phyloP scores from a whole-genome alignment of 2,329 filamentous ascomycete species.

The Fusarium staphyleae region DNA sequence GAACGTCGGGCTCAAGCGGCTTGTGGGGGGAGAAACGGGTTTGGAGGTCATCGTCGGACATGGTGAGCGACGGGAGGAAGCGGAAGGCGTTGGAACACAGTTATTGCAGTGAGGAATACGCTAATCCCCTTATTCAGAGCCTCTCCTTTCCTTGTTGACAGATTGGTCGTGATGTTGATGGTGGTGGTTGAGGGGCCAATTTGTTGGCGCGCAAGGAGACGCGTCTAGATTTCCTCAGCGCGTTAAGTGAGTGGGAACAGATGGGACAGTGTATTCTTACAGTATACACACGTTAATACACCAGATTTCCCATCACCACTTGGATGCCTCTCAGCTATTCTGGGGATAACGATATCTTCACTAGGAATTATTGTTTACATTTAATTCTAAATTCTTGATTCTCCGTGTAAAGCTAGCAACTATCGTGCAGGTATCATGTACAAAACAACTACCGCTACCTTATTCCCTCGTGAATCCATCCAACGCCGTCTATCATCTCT shows the following conservation, averaged over 20 bases:
- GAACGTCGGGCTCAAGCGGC: conserved; percentile 76
- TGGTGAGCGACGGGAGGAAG: conserved; percentile 35
- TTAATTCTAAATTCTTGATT: background rate
- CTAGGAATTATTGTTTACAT: background rate
- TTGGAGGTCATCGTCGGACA: conserved; percentile 49
- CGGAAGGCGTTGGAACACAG: background rate
- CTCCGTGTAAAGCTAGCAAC: conserved; percentile 8
- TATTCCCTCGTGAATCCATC: conserved; percentile 1
- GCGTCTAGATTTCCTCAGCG: conserved; percentile 28
- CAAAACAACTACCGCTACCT: conserved; percentile 19
- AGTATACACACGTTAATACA: too few relatives aligned
- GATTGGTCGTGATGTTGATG: conserved; percentile 14
- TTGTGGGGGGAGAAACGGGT: conserved; percentile 48
- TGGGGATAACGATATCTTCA: too few relatives aligned
- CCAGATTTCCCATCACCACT: too few relatives aligned
- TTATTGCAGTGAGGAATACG: background rate
- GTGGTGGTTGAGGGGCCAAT: conserved; percentile 29
- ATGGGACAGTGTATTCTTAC: background rate
- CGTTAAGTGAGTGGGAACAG: conserved; percentile 30
- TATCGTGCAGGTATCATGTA: conserved; percentile 28
- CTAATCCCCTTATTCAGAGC: background rate
- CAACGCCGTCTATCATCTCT: conserved; percentile 31
- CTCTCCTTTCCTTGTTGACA: conserved; percentile 1
- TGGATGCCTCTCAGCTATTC: too few relatives aligned
- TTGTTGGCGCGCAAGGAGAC: conserved; percentile 26